A percentile compares a stretch with the other conserved stretches of the same genome.
Conservation (phyloP, 495 filamentous ascomycete genomes). For the Podospora anserina region DNA sequence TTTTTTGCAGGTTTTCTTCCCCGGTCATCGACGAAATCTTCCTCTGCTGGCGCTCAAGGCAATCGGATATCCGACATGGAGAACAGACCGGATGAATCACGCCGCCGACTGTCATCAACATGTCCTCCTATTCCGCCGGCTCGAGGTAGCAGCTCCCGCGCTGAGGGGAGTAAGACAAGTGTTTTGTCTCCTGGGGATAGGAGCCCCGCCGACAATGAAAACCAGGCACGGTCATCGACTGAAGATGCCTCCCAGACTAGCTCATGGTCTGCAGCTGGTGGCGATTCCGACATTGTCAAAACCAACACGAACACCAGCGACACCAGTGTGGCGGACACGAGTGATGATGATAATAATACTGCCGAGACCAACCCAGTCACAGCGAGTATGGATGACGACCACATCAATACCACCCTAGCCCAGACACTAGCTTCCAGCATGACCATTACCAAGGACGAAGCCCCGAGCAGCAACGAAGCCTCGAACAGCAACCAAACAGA, state of each 20-base stretch:
- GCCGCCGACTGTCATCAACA: background rate
- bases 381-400: background rate
- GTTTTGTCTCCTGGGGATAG: background rate
- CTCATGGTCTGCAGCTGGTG: background rate
- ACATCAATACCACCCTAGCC: background rate
- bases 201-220: background rate
- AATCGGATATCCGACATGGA: background rate
- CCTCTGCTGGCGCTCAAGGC: background rate
- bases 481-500: background rate
- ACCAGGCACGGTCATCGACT: background rate
- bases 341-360: background rate
- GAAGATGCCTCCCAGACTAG: background rate
- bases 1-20: background rate
- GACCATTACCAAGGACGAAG: too few species aligned
- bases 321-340: background rate
- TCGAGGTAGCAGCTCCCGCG: background rate
- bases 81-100: background rate
- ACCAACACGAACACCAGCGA: background rate
- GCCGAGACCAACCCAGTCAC: background rate
- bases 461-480: too few species aligned
- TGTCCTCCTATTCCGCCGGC: background rate
- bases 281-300: background rate
- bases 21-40: background rate
- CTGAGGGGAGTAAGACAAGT: background rate
- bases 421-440: too few species aligned